Base-by-base conservation (phyloP, 345 rosid species). In the Limnanthes douglasii region DNA sequence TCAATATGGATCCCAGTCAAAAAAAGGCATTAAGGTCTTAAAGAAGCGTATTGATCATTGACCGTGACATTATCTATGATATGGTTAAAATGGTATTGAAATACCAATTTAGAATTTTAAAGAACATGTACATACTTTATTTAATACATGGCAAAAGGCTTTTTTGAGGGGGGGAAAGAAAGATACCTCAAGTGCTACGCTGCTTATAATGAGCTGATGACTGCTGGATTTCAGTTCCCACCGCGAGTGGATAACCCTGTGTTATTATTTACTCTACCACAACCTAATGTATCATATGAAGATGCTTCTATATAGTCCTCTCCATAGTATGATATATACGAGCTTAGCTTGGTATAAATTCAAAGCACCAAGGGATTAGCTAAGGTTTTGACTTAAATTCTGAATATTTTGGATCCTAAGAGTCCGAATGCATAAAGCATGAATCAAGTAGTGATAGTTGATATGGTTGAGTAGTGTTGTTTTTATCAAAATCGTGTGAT, bases 71-170 rank as follows among this genome's bases (percentile, higher is more conserved):
- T 53, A 62, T 90, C 45, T 88, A 55, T 53, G 98, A 90, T 30
- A 90, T 90, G 98, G 94, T 90, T 51, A 90, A 84, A 60, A 72
- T 84, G 41, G 94, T 90, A 33, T 84, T 84, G 66, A 90, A 84
- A 65, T 84, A 80, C 96, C 99, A 15, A 93, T 84, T 41, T 65
- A 81, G 62, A 69, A 57, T 50, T 96, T 92, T 16, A 64, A 86
- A 58, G 99, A 92, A 63, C 85, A 73, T 70, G 81, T 92, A 65
- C 82, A 85, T 50, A 52, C 50, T 45, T 64, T 66, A 38, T 52
- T 66, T 37, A 64, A 66, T 53, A 49, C 64, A 29, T 66, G 72
- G 72, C 72, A 60, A 56, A 61, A 60, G 59, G 94, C 96, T 63
- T 64, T n/a, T n/a, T 81, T 37, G 94, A 83, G 18, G 99, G 94